These are phyloP conservation scores for Ciborinia camelliae DNA, from an alignment of 2,329 filamentous ascomycete species.

Conservation along the genomic window DNA sequence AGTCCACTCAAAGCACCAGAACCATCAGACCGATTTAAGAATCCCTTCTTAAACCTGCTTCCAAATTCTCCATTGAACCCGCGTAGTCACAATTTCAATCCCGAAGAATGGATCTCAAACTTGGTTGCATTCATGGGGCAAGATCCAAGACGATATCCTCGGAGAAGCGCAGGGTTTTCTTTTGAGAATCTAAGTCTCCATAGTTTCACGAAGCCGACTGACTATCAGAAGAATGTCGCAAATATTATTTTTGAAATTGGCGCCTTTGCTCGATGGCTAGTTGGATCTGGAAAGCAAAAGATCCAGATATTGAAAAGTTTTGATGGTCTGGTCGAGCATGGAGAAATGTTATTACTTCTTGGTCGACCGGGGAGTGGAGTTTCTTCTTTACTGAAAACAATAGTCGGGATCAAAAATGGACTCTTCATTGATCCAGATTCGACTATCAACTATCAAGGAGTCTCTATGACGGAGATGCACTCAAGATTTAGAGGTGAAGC, in stretches of 20 bases:
- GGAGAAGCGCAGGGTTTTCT: constrained; percentile 58
- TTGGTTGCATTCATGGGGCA: constrained; percentile 36
- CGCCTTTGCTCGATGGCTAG: constrained; percentile 44
- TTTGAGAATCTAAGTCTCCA: constrained; percentile 67
- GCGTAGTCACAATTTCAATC: constrained; percentile 48
- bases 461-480: constrained; percentile 50
- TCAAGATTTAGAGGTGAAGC: constrained; percentile 56
- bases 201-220: constrained; percentile 63
- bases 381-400: constrained; percentile 59
- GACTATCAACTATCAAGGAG: constrained; percentile 60
- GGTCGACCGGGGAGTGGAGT: constrained; percentile 61
- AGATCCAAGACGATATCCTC: constrained; percentile 42
- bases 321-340: constrained; percentile 58
- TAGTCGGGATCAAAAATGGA: constrained; percentile 53
- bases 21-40: constrained; percentile 8
- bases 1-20: background rate
- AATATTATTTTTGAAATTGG: constrained; percentile 54
- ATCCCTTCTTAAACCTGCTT: constrained; percentile 21
- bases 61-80: constrained; percentile 44
- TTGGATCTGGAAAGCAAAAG: constrained; percentile 52
- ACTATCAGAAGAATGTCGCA: constrained; percentile 65
- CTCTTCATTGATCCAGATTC: constrained; percentile 51
- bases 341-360: constrained; percentile 65
- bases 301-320: constrained; percentile 57
- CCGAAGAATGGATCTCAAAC: constrained; percentile 47